Evolutionary conservation across 2,329 filamentous ascomycete genomes (phyloP).

Genomic region (Purpureocillium takamizusanense): DNA sequence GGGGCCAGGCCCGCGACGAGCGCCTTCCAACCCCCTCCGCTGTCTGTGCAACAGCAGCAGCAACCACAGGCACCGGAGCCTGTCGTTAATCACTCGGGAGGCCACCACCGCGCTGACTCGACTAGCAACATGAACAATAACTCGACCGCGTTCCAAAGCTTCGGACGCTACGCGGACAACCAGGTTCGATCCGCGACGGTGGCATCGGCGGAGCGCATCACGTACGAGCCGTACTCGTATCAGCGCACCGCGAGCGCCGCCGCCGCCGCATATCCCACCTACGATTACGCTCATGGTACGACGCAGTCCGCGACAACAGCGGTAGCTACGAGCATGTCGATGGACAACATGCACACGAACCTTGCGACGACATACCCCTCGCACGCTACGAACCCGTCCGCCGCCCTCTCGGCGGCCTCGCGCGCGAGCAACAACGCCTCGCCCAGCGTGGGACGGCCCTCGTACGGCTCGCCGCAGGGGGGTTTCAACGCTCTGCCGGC

Average conservation of each 20-base stretch:
- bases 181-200: not conserved
- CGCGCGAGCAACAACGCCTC: too few relatives aligned
- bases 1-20: not conserved
- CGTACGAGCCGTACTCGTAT: slow-evolving; percentile 24
- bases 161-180: slow-evolving; percentile 11
- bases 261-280: slow-evolving; percentile 9
- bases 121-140: not conserved
- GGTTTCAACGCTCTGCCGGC: too few relatives aligned
- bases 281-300: slow-evolving; percentile 18
- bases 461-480: too few relatives aligned
- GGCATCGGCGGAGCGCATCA: slow-evolving; percentile 10
- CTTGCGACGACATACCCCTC: slow-evolving; percentile 2
- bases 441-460: too few relatives aligned
- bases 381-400: not conserved
- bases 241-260: slow-evolving; percentile 9
- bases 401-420: too few relatives aligned
- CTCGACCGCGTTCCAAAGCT: slow-evolving; percentile 10
- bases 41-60: too few relatives aligned
- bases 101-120: not conserved
- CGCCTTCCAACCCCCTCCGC: slow-evolving; percentile 3
- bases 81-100: not conserved
- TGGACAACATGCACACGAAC: not conserved
- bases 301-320: too few relatives aligned
- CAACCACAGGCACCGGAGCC: slow-evolving; percentile 1
- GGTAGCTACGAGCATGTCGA: too few relatives aligned